Evolutionary conservation across 1,139 yeast species (phyloP).

Genomic region (Taiozyma sp.): DNA sequence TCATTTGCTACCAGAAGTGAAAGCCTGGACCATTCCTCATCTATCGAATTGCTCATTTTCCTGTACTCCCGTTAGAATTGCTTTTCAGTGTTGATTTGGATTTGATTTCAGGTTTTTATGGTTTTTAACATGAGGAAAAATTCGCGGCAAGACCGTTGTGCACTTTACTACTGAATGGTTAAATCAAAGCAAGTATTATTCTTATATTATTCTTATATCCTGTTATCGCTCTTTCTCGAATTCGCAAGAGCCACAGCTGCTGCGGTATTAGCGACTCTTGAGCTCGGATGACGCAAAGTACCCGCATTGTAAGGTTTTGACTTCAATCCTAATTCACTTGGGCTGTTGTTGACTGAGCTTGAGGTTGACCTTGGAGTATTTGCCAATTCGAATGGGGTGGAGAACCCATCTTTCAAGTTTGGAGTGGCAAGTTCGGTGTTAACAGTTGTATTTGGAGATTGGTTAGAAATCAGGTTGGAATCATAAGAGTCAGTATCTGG

Average conservation of each 20-base stretch:
- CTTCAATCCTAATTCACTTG: constrained; percentile 18
- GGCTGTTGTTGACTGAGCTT: constrained; percentile 12
- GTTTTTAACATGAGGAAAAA: too few species aligned
- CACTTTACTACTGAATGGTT: neutral
- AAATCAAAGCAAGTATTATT: neutral
- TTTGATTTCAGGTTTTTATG: too few species aligned
- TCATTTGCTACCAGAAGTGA: constrained; percentile 28
- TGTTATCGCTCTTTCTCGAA: neutral
- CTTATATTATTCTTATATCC: neutral
- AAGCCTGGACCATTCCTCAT: constrained; percentile 18
- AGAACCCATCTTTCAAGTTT: constrained; percentile 37
- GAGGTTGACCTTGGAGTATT: constrained; percentile 39
- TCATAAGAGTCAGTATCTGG: constrained; percentile 25
- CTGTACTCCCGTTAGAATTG: neutral
- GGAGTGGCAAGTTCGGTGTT: constrained; percentile 20
- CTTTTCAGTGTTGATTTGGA: neutral
- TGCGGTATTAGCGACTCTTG: constrained; percentile 12
- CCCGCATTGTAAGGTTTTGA: constrained; percentile 19
- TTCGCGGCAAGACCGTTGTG: neutral
- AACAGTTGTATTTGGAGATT: constrained; percentile 24
- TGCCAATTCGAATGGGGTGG: constrained; percentile 56
- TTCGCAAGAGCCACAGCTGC: constrained; percentile 14
- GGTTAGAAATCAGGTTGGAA: constrained; percentile 12
- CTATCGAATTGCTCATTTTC: constrained; percentile 1
- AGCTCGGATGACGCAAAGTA: constrained; percentile 17